Evolutionary conservation across 2,329 filamentous ascomycete species (phyloP), one percentile per base, ranked within the genome.

Genomic region (Cercospora sojina): DNA sequence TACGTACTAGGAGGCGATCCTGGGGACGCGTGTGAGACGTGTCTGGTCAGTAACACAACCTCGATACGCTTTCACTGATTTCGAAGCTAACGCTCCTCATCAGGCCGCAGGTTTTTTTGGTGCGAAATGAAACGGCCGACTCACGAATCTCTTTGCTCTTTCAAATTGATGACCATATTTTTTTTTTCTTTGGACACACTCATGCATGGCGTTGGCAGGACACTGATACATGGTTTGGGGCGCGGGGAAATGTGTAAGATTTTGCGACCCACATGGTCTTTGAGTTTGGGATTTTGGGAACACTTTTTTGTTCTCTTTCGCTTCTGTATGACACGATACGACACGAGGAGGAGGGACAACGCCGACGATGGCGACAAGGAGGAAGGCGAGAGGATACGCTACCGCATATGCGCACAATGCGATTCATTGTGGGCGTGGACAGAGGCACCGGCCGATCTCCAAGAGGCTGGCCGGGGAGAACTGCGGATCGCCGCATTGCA

Each of bases 11-110:
- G 75, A 16, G 76, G 76, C 20, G 67, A 70, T 18, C 66, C 70
- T 25, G 75, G 76, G 7, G 76, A 78, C 65, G 73, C 77, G 13
- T 78, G 77, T 56, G 77, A 78, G 64, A 71, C 68, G 25, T 75
- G 73, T 62, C 65, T 74, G 72, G 73, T 74, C 66, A 43, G 72
- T 70, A 12, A 27, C 32, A 43, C 20, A 23, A 8, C 9, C 5
- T 35, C 43, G 32, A 9, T 10, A 13, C 18, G 32, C 29, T 41
- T 20, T 9, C 7, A 20, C 47, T 31, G 16, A 20, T 32, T 25
- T 12, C 12, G 62, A 41, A 53, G 49, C 65, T 67, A 32, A 70
- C 65, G 29, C 49, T n/a, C 63, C 38, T 56, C n/a, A 10, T 31
- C 62, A 76, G 74, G 69, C 71, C 70, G 72, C 74, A 20, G 74